Evolutionary conservation across 306 rosid species (phyloP).

Genomic region (Trifolium subterraneum): DNA sequence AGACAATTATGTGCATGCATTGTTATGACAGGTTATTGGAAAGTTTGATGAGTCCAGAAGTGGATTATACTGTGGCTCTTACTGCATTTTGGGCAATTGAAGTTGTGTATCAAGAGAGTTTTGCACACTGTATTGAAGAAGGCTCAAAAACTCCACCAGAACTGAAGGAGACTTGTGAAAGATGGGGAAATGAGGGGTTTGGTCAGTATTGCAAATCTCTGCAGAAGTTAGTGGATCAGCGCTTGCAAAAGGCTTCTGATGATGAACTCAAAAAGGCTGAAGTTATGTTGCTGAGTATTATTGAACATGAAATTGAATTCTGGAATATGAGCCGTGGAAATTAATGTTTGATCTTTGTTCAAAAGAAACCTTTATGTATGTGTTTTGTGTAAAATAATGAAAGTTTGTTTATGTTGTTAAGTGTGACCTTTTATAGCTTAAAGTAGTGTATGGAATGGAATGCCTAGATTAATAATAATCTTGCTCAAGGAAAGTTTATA

Average conservation of each 20-base stretch:
- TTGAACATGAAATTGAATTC: slow-evolving; percentile 75
- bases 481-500: background rate
- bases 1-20: background rate
- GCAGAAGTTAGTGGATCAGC: slow-evolving; percentile 51
- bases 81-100: slow-evolving; percentile 84
- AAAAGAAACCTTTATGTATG: slow-evolving; percentile 4
- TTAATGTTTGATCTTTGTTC: slow-evolving; percentile 24
- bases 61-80: slow-evolving; percentile 66
- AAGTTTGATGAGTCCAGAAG: slow-evolving; percentile 61
- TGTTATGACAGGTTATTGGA: slow-evolving; percentile 69
- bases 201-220: slow-evolving; percentile 68
- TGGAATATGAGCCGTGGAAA: slow-evolving; percentile 74
- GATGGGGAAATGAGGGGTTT: slow-evolving; percentile 87
- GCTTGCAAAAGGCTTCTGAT: slow-evolving; percentile 54
- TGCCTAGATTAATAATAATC: background rate
- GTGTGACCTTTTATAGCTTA: background rate
- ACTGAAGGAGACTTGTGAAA: slow-evolving; percentile 66
- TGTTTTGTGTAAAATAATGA: background rate
- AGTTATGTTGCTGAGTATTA: slow-evolving; percentile 52
- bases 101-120: slow-evolving; percentile 86
- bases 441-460: background rate
- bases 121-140: slow-evolving; percentile 69
- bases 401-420: background rate
- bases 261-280: slow-evolving; percentile 62
- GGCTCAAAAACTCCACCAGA: slow-evolving; percentile 68